Base-by-base conservation (phyloP, 2,329 filamentous ascomycete species). In the Ophiognomonia clavigignenti-juglandacearum region DNA sequence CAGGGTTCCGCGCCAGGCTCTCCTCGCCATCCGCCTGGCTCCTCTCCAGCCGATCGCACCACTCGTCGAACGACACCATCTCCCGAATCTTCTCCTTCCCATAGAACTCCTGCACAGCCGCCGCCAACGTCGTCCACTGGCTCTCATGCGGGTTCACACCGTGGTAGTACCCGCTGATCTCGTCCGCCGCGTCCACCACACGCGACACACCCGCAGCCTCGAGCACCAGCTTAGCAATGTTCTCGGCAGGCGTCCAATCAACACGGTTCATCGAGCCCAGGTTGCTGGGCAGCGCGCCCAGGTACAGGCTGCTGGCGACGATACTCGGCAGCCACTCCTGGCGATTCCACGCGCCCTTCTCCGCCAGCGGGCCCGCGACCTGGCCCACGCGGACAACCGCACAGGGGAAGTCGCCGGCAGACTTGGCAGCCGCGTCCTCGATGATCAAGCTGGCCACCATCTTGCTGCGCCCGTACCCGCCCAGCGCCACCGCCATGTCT, bases 321-420 rank as follows among this genome's bases (percentile, higher is more conserved):
- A 71, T 62, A 13, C 61, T 65, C 0, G 78, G 78, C 6, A 81
- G 57, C 72, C 75, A 80, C 50, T 82, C 78, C 7, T 73, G 64
- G 20, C 59, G 62, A 49, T 75, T 78, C 78, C 78, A 82, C 23
- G 54, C 51, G 0, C 75, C 76, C 4, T 58, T 53, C 11, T 60
- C 57, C 9, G 54, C 56, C 31, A 61, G 56, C 0, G 70, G 65
- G 0, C 69, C 70, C 1, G 62, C 67, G 39, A 73, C 65, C 53
- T 74, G 72, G 0, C 69, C 72, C 1, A 73, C 65, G 2, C 72
- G 68, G 23, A 71, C 58, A 6, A 67, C 55, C 3, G 63, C 63
- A 1, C 62, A 58, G 0, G 63, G 61, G 14, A 74, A 51, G 45
- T 51, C 60, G 16, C 65, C 65, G 1, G 61, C 60, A 0, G 44